Percentiles rank a stretch among this genome's conserved stretches.
Conservation (phyloP, 441 rosid genomes). For the Populus tomentosa region DNA sequence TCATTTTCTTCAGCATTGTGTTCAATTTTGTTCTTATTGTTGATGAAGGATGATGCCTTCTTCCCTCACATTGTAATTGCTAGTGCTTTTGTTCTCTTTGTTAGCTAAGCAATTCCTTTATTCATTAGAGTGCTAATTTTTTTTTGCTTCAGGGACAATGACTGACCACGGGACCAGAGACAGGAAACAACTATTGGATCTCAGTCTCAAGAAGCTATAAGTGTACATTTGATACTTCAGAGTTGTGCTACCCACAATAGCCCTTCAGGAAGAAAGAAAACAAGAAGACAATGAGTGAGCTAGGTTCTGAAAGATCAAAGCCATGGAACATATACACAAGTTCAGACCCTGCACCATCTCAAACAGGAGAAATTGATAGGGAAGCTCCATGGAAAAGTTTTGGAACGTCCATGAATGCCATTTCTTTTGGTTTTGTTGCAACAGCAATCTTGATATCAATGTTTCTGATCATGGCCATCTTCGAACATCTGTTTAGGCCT, state of each 20-base stretch:
- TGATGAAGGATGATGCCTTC: not conserved
- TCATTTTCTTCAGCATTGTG: not conserved
- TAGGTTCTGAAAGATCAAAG: constrained; percentile 48
- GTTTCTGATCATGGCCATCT: constrained; percentile 94
- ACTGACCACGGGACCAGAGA: not conserved
- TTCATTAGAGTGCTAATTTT: too few species aligned
- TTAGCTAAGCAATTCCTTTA: too few species aligned
- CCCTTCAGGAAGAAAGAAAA: not conserved
- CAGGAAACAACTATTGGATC: not conserved
- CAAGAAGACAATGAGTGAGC: constrained; percentile 36
- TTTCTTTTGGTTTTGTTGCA: constrained; percentile 92
- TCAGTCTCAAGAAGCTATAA: not conserved
- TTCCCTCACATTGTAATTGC: not conserved
- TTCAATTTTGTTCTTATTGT: not conserved
- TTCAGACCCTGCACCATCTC: constrained; percentile 46
- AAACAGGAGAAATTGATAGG: constrained; percentile 25
- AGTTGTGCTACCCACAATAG: not conserved
- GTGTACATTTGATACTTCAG: not conserved
- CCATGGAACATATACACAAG: constrained; percentile 63
- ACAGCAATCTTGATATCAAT: constrained; percentile 95
- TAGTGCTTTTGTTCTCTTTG: not conserved
- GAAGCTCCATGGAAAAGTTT: constrained; percentile 68
- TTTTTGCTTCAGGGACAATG: not conserved
- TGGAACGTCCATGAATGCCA: constrained; percentile 76
- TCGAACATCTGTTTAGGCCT: constrained; percentile 76